These are phyloP conservation scores for Cubamyces sp. DNA, from an alignment of 768 basidiomycete species.

Conservation along the genomic window DNA sequence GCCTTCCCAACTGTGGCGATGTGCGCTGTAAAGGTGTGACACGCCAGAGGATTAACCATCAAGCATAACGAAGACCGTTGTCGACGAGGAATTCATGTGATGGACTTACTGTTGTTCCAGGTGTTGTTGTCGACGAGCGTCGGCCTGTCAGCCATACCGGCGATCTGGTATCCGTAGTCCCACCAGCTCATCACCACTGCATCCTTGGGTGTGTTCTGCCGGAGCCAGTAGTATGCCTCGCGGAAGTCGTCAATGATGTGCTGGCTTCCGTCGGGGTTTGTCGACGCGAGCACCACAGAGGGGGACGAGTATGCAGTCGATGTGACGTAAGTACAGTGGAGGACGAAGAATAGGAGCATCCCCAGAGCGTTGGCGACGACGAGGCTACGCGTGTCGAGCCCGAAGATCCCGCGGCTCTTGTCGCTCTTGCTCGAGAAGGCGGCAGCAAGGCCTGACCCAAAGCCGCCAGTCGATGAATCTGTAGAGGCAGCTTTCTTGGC, in stretches of 20 bases:
- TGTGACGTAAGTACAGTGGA: constrained; percentile 98
- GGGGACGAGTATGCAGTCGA: constrained; percentile 95
- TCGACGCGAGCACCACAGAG: constrained; percentile 90
- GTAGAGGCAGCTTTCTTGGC: constrained; percentile 50
- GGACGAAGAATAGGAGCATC: constrained; percentile 87
- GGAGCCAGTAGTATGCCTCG: constrained; percentile 98
- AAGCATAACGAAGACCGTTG: not conserved
- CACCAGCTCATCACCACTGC: constrained; percentile 99
- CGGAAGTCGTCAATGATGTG: constrained; percentile 99
- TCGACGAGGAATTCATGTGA: not conserved
- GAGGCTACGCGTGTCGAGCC: constrained; percentile 78
- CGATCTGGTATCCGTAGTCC: constrained; percentile 99
- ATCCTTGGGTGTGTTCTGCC: constrained; percentile 91
- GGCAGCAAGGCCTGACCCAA: constrained; percentile 45
- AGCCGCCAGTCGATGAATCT: constrained; percentile 33
- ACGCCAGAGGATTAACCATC: constrained; percentile 1
- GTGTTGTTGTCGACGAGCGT: constrained; percentile 99
- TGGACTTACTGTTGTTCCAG: constrained; percentile 94
- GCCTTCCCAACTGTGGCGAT: constrained; percentile 99
- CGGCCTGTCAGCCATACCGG: constrained; percentile 96
- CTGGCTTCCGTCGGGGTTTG: constrained; percentile 79
- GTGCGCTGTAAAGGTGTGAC: constrained; percentile 60
- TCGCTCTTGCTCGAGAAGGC: constrained; percentile 38
- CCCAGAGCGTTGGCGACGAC: constrained; percentile 76
- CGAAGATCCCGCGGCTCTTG: constrained; percentile 70